Percentiles rank a stretch among this genome's conserved stretches.
Evolutionary conservation across 139 green algal species (phyloP).

Genomic region (Picochlorum sp.): DNA sequence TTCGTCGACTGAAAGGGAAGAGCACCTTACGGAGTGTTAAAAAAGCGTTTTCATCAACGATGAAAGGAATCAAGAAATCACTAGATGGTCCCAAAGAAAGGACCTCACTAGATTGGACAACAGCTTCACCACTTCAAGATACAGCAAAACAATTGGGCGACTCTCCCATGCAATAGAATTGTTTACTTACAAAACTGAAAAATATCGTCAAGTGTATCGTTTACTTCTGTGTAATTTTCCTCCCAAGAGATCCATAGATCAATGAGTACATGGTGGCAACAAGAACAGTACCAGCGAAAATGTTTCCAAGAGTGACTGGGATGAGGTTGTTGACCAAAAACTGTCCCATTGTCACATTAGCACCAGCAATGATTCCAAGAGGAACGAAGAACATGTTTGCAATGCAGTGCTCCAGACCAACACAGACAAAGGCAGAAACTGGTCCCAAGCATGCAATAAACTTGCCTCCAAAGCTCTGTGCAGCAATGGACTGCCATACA

Average conservation of each 20-base stretch:
- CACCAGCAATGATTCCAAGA: constrained; percentile 33
- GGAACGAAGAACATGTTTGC: constrained; percentile 75
- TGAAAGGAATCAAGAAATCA: constrained; percentile 1
- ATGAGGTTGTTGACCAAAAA: constrained; percentile 57
- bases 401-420: constrained; percentile 76
- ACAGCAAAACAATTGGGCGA: background rate
- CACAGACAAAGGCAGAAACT: constrained; percentile 74
- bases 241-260: constrained; percentile 42
- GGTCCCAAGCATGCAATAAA: constrained; percentile 60
- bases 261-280: constrained; percentile 51
- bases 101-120: background rate
- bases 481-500: constrained; percentile 62
- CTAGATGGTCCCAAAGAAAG: constrained; percentile 8
- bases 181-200: background rate
- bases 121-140: constrained; percentile 6
- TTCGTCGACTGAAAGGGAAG: background rate
- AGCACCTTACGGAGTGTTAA: background rate
- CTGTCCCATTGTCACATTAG: constrained; percentile 51
- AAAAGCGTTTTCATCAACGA: background rate
- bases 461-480: constrained; percentile 67
- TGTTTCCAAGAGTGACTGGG: constrained; percentile 85
- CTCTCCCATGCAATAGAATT: background rate
- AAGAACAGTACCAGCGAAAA: constrained; percentile 58
- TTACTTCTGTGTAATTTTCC: constrained; percentile 22
- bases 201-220: background rate